These are phyloP conservation scores for Quercus ilex DNA, from an alignment of 306 rosid species.

Conservation along the genomic window DNA sequence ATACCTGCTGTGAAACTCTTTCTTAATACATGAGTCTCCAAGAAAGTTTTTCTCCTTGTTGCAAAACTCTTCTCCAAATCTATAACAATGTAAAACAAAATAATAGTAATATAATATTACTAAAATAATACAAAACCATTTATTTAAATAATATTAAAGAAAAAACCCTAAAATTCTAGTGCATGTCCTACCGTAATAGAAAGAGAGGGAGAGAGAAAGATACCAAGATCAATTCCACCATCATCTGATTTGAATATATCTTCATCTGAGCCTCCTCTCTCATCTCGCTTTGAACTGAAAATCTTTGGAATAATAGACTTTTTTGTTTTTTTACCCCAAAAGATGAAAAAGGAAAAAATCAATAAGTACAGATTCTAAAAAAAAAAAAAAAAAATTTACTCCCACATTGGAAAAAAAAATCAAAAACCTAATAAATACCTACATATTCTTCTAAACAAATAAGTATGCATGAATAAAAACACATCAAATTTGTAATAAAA, in stretches of 20 bases:
- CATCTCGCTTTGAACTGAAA: conserved; percentile 60
- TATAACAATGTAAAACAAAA: background rate
- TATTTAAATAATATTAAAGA: background rate
- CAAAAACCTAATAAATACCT: background rate
- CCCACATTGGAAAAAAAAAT: no score
- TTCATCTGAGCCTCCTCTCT: conserved; percentile 47
- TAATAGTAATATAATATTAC: background rate
- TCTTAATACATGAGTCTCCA: conserved; percentile 41
- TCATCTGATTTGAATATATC: conserved; percentile 42
- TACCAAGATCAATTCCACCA: conserved; percentile 48
- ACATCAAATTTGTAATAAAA: no score
- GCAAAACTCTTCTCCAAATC: conserved; percentile 56
- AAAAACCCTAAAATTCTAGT: background rate
- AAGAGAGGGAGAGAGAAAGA: background rate
- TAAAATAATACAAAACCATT: background rate
- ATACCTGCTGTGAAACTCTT: conserved; percentile 70
- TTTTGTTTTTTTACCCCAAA: conserved; percentile 8
- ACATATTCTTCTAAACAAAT: background rate
- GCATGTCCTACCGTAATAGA: background rate
- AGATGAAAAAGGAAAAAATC: background rate
- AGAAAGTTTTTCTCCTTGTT: conserved; percentile 49
- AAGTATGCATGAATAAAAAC: background rate
- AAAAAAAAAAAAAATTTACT: background rate
- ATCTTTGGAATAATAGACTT: conserved; percentile 80
- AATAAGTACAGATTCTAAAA: background rate